Base-by-base conservation (phyloP, 2,329 filamentous ascomycete species). In the Clonostachys chloroleuca region DNA sequence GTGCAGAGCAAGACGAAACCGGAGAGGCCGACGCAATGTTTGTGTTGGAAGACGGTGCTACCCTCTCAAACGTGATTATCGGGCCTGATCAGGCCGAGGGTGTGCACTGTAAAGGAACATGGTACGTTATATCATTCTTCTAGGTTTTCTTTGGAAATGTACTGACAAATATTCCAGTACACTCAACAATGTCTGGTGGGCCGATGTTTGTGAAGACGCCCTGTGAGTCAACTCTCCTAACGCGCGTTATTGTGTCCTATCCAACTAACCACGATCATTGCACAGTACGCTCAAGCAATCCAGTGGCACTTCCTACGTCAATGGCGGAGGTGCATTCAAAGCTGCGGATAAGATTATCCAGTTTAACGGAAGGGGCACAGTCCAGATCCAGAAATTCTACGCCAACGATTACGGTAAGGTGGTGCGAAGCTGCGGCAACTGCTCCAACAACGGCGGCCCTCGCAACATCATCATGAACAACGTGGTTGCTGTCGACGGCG, bases 51-150 rank as follows among this genome's bases (percentile, higher is more conserved):
- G 62, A 69, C 43, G 75, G 75, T 30, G 77, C 69, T 30, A 74
- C 67, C 16, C 61, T 79, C 24, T 70, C 67, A 51, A 78, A 78
- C 53, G 74, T 73, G 56, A 76, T 79, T 56, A 78, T 78, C 45
- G 74, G 76, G 16, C 64, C 64, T 13, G 67, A 70, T 48, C 65
- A 76, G 50, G 66, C 69, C 34, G 75, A 76, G 59, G 75, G 69
- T 45, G 68, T 78, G 33, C 74, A 78, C 62, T 78, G 75, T 33
- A 47, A 47, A 13, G 44, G 44, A 16, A 47, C 48, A 6, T 46
- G 34, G 44, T 40, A 30, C 18, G 35, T 6, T 12, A 12, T 16
- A 17, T 5, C 14, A n/a, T 5, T 17, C 42, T 5, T 16, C 30
- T 20, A 17, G 12, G 3, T 4, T 30, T 30, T 18, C 18, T 18